Percentiles rank a stretch among this genome's conserved stretches.
These are phyloP conservation scores for Albifimbria verrucaria DNA, from an alignment of 2,329 filamentous ascomycete species.

Conservation along the genomic window DNA sequence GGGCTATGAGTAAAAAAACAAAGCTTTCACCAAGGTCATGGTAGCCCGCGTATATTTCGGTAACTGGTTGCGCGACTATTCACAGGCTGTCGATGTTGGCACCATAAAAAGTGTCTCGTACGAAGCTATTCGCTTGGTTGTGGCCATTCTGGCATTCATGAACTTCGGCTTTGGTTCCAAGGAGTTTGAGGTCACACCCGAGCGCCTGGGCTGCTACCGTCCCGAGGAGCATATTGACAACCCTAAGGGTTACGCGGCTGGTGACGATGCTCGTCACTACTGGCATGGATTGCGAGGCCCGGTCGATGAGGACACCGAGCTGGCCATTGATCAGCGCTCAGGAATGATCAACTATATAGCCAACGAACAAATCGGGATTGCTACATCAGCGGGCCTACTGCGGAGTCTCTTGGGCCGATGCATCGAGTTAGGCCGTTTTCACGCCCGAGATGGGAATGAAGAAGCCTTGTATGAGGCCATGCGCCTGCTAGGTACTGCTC, in stretches of 20 bases:
- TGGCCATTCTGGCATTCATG: slow-evolving; percentile 25
- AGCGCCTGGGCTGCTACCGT: slow-evolving; percentile 72
- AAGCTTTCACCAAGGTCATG: slow-evolving; percentile 1
- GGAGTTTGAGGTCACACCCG: slow-evolving; percentile 76
- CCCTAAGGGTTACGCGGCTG: slow-evolving; percentile 69
- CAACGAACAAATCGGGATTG: slow-evolving; percentile 70
- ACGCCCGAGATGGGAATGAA: slow-evolving; percentile 60
- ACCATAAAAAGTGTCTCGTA: slow-evolving; percentile 26
- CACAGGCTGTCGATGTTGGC: slow-evolving; percentile 68
- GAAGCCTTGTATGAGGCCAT: slow-evolving; percentile 61
- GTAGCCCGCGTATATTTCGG: slow-evolving; percentile 26
- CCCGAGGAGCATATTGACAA: slow-evolving; percentile 71
- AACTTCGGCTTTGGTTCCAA: slow-evolving; percentile 65
- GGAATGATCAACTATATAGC: slow-evolving; percentile 98
- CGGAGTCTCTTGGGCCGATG: slow-evolving; percentile 65
- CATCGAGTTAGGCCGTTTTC: slow-evolving; percentile 64
- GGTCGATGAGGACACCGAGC: slow-evolving; percentile 65
- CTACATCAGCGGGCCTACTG: slow-evolving; percentile 79
- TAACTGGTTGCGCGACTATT: slow-evolving; percentile 65
- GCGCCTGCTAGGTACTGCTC: slow-evolving; percentile 65
- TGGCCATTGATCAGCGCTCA: slow-evolving; percentile 65
- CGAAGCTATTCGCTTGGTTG: slow-evolving; percentile 23
- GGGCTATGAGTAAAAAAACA: slow-evolving; percentile 1
- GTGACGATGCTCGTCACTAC: slow-evolving; percentile 66
- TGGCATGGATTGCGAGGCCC: not conserved